These are phyloP conservation scores for Circinella umbellata DNA, from an alignment of 371 early-diverging fungal species.

Conservation along the genomic window DNA sequence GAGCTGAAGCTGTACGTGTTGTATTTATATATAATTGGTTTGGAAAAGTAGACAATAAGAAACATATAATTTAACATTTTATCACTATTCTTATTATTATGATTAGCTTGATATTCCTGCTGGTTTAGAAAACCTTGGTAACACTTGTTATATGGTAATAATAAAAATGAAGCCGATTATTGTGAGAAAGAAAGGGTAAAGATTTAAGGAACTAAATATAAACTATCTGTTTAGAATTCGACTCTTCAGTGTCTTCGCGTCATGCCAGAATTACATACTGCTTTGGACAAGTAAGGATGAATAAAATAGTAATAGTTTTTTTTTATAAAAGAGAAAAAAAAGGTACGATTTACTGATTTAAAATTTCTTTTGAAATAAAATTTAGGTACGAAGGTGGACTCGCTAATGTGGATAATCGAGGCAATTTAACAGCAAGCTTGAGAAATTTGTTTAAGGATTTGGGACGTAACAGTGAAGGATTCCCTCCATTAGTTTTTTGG, in stretches of 20 bases:
- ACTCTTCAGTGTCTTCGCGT: conserved; percentile 94
- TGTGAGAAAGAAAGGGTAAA: too few relatives aligned
- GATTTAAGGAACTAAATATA: too few relatives aligned
- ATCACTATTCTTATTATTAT: background rate
- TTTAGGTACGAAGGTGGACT: conserved; percentile 38
- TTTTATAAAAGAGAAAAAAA: background rate
- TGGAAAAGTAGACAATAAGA: background rate
- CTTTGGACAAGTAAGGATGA: conserved; percentile 54
- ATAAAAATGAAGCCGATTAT: background rate
- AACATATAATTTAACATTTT: background rate
- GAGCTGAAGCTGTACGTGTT: conserved; percentile 78
- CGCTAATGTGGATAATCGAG: conserved; percentile 47
- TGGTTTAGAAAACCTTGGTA: conserved; percentile 93
- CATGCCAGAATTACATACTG: conserved; percentile 82
- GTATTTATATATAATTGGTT: background rate
- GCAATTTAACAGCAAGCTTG: conserved; percentile 74
- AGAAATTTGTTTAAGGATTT: conserved; percentile 76
- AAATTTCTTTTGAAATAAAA: background rate
- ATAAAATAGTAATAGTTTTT: too few relatives aligned
- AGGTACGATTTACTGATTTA: too few relatives aligned
- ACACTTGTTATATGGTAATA: conserved; percentile 97
- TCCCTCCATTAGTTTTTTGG: conserved; percentile 83
- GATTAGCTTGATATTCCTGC: conserved; percentile 80
- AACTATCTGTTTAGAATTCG: conserved; percentile 67
- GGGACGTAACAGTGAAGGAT: conserved; percentile 69